These are phyloP conservation scores for Cystobasidium pallidum DNA, from an alignment of 1,284 basidiomycete genomes.

Conservation along the genomic window DNA sequence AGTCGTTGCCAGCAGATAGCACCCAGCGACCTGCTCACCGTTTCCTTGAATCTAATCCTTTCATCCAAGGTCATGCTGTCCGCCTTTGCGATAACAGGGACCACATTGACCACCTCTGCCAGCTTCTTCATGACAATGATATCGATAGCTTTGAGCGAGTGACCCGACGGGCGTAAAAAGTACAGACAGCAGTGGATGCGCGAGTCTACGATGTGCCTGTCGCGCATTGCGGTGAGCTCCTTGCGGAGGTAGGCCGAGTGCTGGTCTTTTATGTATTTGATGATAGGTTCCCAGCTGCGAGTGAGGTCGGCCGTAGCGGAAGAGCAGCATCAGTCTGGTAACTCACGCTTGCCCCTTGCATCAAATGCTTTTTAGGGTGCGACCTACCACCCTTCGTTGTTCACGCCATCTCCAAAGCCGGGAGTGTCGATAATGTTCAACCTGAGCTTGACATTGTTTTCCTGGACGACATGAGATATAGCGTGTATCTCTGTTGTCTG, in stretches of 20 bases:
- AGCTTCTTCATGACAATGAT: slow-evolving; percentile 99
- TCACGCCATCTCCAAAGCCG: slow-evolving; percentile 96
- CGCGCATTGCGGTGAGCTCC: slow-evolving; percentile 97
- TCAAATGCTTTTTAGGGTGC: not conserved
- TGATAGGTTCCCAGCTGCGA: slow-evolving; percentile 91
- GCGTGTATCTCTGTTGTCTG: slow-evolving; percentile 97
- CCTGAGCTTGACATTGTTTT: slow-evolving; percentile 92
- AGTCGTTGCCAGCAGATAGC: not conserved
- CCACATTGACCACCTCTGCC: slow-evolving; percentile 97
- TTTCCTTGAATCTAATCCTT: slow-evolving; percentile 87
- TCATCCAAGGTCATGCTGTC: slow-evolving; percentile 94
- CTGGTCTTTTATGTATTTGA: slow-evolving; percentile 97
- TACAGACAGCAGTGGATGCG: slow-evolving; percentile 97
- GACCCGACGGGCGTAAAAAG: slow-evolving; percentile 97
- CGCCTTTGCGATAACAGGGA: slow-evolving; percentile 98
- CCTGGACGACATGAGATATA: slow-evolving; percentile 91
- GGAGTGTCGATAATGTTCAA: slow-evolving; percentile 99
- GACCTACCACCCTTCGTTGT: slow-evolving; percentile 94
- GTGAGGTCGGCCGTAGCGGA: not conserved
- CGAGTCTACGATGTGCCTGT: slow-evolving; percentile 96
- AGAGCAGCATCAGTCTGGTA: not conserved
- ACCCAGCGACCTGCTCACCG: slow-evolving; percentile 61
- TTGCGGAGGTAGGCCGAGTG: slow-evolving; percentile 98
- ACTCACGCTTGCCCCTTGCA: not conserved
- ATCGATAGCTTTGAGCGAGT: slow-evolving; percentile 73